Conservation (phyloP, 768 basidiomycete species). For the Saitozyma sp. region DNA sequence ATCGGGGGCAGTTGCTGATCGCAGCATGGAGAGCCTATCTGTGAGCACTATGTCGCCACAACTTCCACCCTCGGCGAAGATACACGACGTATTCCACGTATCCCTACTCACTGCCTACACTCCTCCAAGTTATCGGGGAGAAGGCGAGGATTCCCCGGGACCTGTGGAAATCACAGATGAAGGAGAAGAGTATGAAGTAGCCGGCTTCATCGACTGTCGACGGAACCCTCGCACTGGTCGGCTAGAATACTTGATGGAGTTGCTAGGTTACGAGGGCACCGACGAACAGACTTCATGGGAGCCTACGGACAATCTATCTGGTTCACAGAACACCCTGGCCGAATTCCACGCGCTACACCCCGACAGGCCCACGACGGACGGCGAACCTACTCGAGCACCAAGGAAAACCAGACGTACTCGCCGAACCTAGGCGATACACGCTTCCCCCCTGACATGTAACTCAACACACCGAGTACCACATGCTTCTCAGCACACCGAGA, state of each 20-base stretch:
- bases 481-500: too few relatives aligned
- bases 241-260: neutral
- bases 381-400: too few relatives aligned
- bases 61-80: conserved; percentile 14
- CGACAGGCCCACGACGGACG: too few relatives aligned
- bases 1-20: too few relatives aligned
- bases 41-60: too few relatives aligned
- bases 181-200: neutral
- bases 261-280: conserved; percentile 4
- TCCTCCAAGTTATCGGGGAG: neutral
- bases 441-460: too few relatives aligned
- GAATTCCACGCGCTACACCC: too few relatives aligned
- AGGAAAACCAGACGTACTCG: too few relatives aligned
- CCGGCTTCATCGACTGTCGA: neutral
- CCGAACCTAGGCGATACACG: too few relatives aligned
- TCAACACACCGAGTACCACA: too few relatives aligned
- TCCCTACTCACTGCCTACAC: conserved; percentile 16
- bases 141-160: conserved; percentile 1
- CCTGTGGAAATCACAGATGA: conserved; percentile 5
- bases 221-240: neutral
- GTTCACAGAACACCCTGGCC: too few relatives aligned
- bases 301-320: neutral
- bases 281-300: neutral
- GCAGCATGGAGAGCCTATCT: too few relatives aligned
- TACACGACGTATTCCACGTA: conserved; percentile 34